A percentile compares a stretch with the other conserved stretches of the same genome.
phyloP scores from a whole-genome alignment of 495 filamentous ascomycete genomes.

The Cenococcum geophilum region DNA sequence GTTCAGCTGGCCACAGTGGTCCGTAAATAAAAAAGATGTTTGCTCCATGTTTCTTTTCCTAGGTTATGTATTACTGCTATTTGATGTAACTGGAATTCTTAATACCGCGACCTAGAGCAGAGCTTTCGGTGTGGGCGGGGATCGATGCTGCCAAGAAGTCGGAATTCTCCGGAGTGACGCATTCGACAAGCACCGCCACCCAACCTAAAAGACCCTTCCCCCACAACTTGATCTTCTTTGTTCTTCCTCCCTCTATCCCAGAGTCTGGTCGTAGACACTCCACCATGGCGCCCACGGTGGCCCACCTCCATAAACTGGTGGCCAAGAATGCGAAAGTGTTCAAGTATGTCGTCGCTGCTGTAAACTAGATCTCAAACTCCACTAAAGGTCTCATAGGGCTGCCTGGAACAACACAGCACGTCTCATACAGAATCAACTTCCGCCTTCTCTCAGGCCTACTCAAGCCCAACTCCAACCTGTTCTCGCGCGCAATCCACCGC shows the following conservation, averaged over 20 bases:
- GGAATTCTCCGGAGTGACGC: conserved; percentile 3
- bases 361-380: not conserved
- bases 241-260: not conserved
- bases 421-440: conserved; percentile 37
- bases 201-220: not conserved
- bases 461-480: conserved; percentile 48
- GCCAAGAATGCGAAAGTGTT: conserved; percentile 37
- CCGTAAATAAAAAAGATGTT: conserved; percentile 25
- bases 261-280: not conserved
- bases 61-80: conserved; percentile 2
- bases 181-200: not conserved
- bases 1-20: not conserved
- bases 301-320: conserved; percentile 34
- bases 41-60: conserved; percentile 9
- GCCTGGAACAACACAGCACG: conserved; percentile 32
- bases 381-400: conserved; percentile 17
- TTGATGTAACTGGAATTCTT: not conserved
- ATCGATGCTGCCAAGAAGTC: not conserved
- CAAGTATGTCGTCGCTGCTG: conserved; percentile 25
- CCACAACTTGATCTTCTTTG: not conserved
- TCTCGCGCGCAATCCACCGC: conserved; percentile 48
- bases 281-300: conserved; percentile 33
- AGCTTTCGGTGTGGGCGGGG: not conserved
- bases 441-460: conserved; percentile 47
- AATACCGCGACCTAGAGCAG: not conserved